Conservation (phyloP, 805 yeast genomes). For the Nakazawaea peltata region DNA sequence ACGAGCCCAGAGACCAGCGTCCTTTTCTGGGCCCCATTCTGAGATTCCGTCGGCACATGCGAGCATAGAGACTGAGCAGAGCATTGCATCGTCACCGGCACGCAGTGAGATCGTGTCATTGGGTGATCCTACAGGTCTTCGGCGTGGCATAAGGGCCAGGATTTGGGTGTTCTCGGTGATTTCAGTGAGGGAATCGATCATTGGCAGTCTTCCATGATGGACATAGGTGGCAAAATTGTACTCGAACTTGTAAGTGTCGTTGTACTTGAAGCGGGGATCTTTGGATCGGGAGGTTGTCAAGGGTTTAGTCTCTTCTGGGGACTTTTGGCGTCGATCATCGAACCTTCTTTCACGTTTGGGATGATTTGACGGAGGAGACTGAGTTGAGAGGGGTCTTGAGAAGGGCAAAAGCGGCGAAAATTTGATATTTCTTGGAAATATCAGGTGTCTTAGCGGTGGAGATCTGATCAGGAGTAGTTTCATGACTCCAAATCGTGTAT, state of each 20-base stretch:
- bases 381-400: no score
- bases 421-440: no score
- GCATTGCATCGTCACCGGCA: slow-evolving; percentile 53
- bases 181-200: slow-evolving; percentile 41
- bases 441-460: no score
- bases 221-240: slow-evolving; percentile 38
- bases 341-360: no score
- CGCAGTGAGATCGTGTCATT: slow-evolving; percentile 42
- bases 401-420: no score
- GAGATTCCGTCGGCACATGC: slow-evolving; percentile 53
- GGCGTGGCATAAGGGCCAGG: slow-evolving; percentile 36
- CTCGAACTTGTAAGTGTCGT: slow-evolving; percentile 23
- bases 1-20: slow-evolving; percentile 46
- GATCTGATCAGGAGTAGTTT: no score
- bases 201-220: slow-evolving; percentile 36
- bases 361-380: no score
- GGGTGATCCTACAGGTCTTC: slow-evolving; percentile 45
- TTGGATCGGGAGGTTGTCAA: slow-evolving; percentile 3
- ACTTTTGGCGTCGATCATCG: no score
- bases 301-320: not conserved
- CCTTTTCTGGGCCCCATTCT: slow-evolving; percentile 41
- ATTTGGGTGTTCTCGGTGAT: slow-evolving; percentile 37
- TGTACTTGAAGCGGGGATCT: slow-evolving; percentile 7
- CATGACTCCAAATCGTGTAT: no score
- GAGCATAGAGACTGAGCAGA: slow-evolving; percentile 41